Evolutionary conservation across 805 yeast species (phyloP), one percentile per base, ranked within the genome.

Genomic region (Monosporozyma yasuniensis): DNA sequence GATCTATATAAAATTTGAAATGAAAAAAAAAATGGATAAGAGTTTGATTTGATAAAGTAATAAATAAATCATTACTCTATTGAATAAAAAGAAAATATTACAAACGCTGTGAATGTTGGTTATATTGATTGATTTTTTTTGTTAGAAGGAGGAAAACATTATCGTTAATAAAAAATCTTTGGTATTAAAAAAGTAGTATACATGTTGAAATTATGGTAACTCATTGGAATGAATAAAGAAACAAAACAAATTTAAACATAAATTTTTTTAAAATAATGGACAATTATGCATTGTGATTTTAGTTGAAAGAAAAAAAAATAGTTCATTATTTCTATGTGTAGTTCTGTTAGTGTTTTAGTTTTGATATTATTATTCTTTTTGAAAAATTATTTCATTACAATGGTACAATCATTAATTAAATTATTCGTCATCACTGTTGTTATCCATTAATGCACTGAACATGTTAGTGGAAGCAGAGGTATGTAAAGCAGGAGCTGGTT

Each of bases 361-460:
- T 32, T 32, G 7, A 14, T 32, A 14, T 12, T 14, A 32, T n/a
- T 32, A 14, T 32, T 32, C 14, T 32, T 32, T n/a, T n/a, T n/a
- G n/a, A n/a, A 16, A 32, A 32, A 32, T 32, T n/a, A 16, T 12
- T 32, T 16, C 35, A 32, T 35, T 35, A 18, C 11, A 35, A 16
- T 35, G 39, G 39, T 35, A 19, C 14, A 35, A 35, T 35, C 22
- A 35, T 35, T 10, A 18, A 35, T 35, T 18, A 10, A 35, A 18
- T 35, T 35, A 35, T 35, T 35, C 39, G 16, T 56, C 60, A 42
- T 61, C 64, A 23, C 56, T 61, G 44, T 59, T 60, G 44, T 59
- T 54, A 50, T 61, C 61, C 67, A 63, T 63, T 52, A 64, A 59
- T 47, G 68, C 66, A 53, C 60, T 63, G 44, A 64, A 65, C 63